Percentiles rank a stretch among this genome's conserved stretches.
These are phyloP conservation scores for Xylariales sp. DNA, from an alignment of 2,329 filamentous ascomycete genomes.

Conservation along the genomic window DNA sequence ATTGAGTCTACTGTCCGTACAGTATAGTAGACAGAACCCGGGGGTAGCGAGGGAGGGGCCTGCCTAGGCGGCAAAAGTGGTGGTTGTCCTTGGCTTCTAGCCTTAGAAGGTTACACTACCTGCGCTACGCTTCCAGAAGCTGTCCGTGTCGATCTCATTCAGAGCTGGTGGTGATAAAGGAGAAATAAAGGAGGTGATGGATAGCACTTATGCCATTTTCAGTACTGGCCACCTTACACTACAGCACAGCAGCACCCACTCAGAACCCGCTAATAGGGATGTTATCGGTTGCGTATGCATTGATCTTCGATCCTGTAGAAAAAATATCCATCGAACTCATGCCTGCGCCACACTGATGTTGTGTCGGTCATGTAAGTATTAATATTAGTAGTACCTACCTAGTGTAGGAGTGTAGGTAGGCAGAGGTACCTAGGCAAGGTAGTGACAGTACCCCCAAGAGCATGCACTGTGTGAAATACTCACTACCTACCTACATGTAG, in stretches of 20 bases:
- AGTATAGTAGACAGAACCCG: too few species aligned
- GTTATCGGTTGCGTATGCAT: slow-evolving; percentile 12
- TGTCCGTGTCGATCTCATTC: slow-evolving; percentile 25
- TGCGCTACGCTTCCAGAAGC: neutral
- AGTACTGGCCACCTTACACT: neutral
- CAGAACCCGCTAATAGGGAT: neutral
- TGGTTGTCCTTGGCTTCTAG: too few species aligned
- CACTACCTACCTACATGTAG: neutral
- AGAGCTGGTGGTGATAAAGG: slow-evolving; percentile 10
- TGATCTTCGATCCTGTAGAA: neutral
- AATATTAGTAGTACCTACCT: slow-evolving; percentile 6
- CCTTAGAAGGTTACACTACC: too few species aligned
- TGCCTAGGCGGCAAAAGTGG: too few species aligned
- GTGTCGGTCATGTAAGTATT: neutral
- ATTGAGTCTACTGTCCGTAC: too few species aligned
- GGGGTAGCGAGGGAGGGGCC: too few species aligned
- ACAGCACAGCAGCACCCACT: neutral
- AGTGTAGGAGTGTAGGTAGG: neutral
- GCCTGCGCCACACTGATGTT: slow-evolving; percentile 28
- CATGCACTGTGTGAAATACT: slow-evolving; percentile 19
- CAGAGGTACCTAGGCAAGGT: too few species aligned
- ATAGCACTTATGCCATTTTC: neutral
- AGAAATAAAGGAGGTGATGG: slow-evolving; percentile 26
- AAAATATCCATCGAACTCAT: neutral
- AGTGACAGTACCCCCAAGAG: too few species aligned